Percentiles rank a stretch among this genome's conserved stretches.
phyloP scores from a whole-genome alignment of 1,284 basidiomycete genomes.

The Sutorius eximius region DNA sequence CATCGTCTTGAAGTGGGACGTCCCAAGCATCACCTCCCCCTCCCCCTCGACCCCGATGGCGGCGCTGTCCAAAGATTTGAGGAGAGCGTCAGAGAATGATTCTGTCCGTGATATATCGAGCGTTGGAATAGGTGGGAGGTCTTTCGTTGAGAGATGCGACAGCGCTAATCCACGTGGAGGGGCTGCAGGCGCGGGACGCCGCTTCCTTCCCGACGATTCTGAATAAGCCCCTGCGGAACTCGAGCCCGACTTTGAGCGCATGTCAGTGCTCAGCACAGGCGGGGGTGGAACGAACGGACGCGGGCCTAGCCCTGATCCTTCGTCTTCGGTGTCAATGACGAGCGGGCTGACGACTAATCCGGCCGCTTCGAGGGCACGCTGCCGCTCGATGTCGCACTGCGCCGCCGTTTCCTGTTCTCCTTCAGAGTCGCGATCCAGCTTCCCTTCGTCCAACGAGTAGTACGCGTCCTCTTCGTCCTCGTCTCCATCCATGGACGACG shows the following conservation, averaged over 20 bases:
- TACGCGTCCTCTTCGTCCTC: constrained; percentile 49
- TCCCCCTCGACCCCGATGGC: neutral
- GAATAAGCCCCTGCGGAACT: neutral
- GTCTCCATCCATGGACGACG: constrained; percentile 24
- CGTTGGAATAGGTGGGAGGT: constrained; percentile 55
- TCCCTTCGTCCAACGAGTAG: constrained; percentile 51
- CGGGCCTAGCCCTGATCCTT: neutral
- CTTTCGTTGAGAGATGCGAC: constrained; percentile 38
- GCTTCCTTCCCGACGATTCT: constrained; percentile 29
- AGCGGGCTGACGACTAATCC: constrained; percentile 74
- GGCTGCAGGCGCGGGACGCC: constrained; percentile 55
- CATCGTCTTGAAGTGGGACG: constrained; percentile 1
- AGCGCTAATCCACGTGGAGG: constrained; percentile 27
- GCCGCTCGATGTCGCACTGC: constrained; percentile 69
- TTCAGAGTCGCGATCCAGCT: constrained; percentile 37
- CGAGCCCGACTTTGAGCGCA: constrained; percentile 8
- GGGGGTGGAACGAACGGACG: neutral
- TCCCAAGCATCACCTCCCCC: neutral
- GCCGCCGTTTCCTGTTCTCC: constrained; percentile 48
- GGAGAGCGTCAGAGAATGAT: neutral
- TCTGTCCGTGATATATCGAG: constrained; percentile 32
- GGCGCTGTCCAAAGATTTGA: neutral
- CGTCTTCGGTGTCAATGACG: constrained; percentile 33
- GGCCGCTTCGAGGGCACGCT: constrained; percentile 82
- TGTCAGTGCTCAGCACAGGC: neutral